Evolutionary conservation across 352 stramenopile species (phyloP), one percentile per base, ranked within the genome.

Genomic region (Phytophthora fragariaefolia): DNA sequence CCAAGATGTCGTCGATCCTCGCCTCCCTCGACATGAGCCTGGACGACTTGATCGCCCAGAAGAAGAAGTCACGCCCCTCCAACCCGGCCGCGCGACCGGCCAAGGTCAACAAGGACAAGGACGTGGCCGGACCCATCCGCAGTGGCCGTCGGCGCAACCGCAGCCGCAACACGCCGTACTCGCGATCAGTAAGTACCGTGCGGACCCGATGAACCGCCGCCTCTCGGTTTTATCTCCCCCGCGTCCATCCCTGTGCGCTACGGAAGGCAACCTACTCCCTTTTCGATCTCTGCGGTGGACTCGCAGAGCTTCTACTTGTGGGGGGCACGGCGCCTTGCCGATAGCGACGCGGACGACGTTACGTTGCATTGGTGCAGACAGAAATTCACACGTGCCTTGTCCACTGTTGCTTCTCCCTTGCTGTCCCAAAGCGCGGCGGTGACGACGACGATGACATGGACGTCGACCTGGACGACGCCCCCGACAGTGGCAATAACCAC

Each of bases 11-110:
- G 67, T 92, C 83, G 23, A 90, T 94, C 69, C 73, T 94, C 46
- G 82, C 82, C 8, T 92, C 85, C 46, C 79, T 94, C 34, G 85
- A 94, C 69, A 94, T 94, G 85, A 92, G 83, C 68, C 73, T 94
- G 54, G 85, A 94, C 64, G 85, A 94, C 69, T 67, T 94, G 58
- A 94, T 94, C 64, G 74, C 78, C 32, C 80, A 81, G 63, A 91
- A 91, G 72, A 93, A 93, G 74, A 76, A n/a, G n/a, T n/a, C 71
- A 54, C 84, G 82, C 57, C 63, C 74, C 45, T 69, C 53, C 12
- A 85, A 79, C 60, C 64, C 69, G 55, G 75, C 83, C 34, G 80
- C 80, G 61, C 82, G 85, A 20, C 78, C 79, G 30, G 73, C 71
- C 36, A 85, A 79, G 71, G 61, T 20, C 24, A 58, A 69, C 20